Percentiles rank a stretch among this genome's conserved stretches.
Conservation (phyloP, 202 grass and related monocot genomes). For the Bolboschoenoplectus hybrid region DNA sequence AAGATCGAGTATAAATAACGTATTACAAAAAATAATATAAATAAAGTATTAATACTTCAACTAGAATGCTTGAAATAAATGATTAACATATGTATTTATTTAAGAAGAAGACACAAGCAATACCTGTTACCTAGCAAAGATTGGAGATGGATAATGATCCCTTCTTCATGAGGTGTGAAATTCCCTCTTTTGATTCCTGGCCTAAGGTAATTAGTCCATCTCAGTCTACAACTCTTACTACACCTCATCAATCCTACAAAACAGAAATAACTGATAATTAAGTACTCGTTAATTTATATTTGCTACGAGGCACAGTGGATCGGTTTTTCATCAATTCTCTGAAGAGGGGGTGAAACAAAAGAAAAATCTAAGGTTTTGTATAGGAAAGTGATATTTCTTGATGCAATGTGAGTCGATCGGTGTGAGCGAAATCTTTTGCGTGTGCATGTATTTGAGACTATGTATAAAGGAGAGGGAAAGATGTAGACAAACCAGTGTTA, state of each 20-base stretch:
- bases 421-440: background rate
- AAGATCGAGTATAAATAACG: background rate
- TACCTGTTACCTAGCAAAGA: conserved; percentile 87
- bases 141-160: conserved; percentile 85
- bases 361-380: background rate
- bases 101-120: conserved; percentile 15
- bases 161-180: conserved; percentile 78
- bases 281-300: background rate
- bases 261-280: background rate
- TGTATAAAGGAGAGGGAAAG: background rate
- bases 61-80: conserved; percentile 14
- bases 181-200: conserved; percentile 77
- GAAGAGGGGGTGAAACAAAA: background rate
- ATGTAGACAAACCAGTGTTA: conserved; percentile 53
- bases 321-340: background rate
- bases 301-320: background rate
- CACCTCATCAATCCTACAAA: conserved; percentile 71
- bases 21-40: background rate
- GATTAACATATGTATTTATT: background rate
- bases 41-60: background rate
- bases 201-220: conserved; percentile 94
- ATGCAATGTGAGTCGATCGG: background rate
- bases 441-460: background rate
- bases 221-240: conserved; percentile 88
- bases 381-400: background rate